A percentile compares a stretch with the other conserved stretches of the same genome.
These are phyloP conservation scores for Solanum clarkiae DNA, from an alignment of 257 asterid genomes.

Conservation along the genomic window DNA sequence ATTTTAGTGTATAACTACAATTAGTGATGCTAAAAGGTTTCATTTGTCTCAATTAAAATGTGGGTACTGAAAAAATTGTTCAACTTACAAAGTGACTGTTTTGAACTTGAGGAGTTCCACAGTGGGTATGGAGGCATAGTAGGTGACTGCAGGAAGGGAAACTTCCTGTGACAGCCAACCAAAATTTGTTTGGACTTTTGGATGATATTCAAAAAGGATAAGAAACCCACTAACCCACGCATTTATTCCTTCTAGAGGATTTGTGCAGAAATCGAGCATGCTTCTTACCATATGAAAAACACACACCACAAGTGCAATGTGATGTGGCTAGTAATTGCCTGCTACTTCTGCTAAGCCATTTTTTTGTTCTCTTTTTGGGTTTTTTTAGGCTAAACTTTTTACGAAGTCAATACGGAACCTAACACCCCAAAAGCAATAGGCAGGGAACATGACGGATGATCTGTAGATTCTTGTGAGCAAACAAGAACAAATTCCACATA, in stretches of 20 bases:
- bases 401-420: background rate
- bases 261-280: background rate
- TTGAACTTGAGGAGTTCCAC: background rate
- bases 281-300: background rate
- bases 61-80: background rate
- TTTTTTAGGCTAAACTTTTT: background rate
- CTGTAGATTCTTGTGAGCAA: background rate
- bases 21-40: background rate
- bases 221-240: background rate
- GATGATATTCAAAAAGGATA: background rate
- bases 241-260: background rate
- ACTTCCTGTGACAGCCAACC: background rate
- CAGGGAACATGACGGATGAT: background rate
- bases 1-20: background rate
- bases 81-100: background rate
- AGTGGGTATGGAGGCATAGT: background rate
- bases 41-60: background rate
- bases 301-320: background rate
- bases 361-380: background rate
- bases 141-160: background rate
- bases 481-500: background rate
- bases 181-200: background rate
- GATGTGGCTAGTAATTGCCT: background rate
- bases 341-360: background rate
- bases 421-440: background rate